Base-by-base conservation (phyloP, 148 eudicot species). In the Oxyria digyna region DNA sequence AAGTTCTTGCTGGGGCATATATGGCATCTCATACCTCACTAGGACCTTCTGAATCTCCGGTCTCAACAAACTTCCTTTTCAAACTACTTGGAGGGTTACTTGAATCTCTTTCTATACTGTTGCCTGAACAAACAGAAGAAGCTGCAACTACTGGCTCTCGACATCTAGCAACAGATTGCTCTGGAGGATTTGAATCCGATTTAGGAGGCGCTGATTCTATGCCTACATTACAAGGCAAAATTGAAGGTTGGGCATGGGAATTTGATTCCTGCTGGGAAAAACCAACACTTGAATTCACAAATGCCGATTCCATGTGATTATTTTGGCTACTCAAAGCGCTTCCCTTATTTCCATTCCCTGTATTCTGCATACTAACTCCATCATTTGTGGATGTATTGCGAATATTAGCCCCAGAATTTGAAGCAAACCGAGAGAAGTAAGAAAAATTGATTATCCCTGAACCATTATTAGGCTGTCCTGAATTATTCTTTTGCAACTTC, bases 111-210 rank as follows among this genome's bases (percentile, higher is more conserved):
- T 87, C 99, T 4, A 80, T 85, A 74, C 96, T 85, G 72, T 83
- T 91, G n/a, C 89, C 89, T 14, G 99, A 95, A 73, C 99, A 87
- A 13, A 86, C 87, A 71, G 98, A 89, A 52, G 96, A 87, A 35
- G 86, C 48, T 48, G 87, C 83, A 78, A 84, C 89, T 49, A 74
- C 78, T 4, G 82, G 91, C 75, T 83, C 78, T 43, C 13, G 43
- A 70, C 57, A 48, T 35, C 41, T 50, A 74, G 62, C 68, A 57
- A 64, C 81, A 37, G 73, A 26, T 55, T 74, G 78, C 62, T 81
- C 75, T 57, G 65, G 50, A 20, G 69, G 74, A 72, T 73, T 27
- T 14, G 73, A 63, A 40, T 71, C 74, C 17, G 74, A 71, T 68
- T 68, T 33, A 14, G 55, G 20, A 8, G 75, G 71, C 31, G 55